Evolutionary conservation across 257 asterid species (phyloP), one percentile per base, ranked within the genome.

Genomic region (Orobanche coerulescens): DNA sequence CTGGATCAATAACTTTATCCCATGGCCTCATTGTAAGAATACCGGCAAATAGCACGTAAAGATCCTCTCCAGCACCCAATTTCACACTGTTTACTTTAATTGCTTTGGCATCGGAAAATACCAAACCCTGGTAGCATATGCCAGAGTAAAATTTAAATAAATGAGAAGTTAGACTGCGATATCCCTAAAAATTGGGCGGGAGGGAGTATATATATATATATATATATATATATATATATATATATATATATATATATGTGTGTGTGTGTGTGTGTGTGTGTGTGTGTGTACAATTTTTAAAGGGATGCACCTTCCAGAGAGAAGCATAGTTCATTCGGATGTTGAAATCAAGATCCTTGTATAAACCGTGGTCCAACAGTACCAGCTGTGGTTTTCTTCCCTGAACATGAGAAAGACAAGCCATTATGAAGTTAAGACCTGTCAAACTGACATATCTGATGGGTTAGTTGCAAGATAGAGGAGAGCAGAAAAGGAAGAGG

Each of bases 21-120:
- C 98, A 93, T 40, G 97, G 96, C 66, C 81, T 89, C 97, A 93
- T 86, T 61, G 97, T 93, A 68, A 93, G 97, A 68, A 93, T 78
- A 64, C 90, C 97, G 9, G 98, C 98, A 80, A 93, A 89, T 65
- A 89, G 66, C 54, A 74, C 94, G 25, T 80, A 93, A 58, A 93
- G 95, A 78, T 93, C 97, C 60, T 83, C 97, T 23, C 98, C 98
- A 43, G 98, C 95, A 71, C 98, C 98, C 76, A 93, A 67, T 74
- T 86, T 93, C 31, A 58, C 71, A 74, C 96, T 68, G 65, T 89
- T 77, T 72, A 84, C 95, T 82, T 80, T 89, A 63, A 93, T 93
- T 69, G 94, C 91, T 15, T 86, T 79, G 61, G 83, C 95, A 83
- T 93, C 98, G 62, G 98, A 80, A 65, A 86, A 84, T 46, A 93